Conservation (phyloP, 1,284 basidiomycete genomes). For the Sporisorium reilianum region DNA sequence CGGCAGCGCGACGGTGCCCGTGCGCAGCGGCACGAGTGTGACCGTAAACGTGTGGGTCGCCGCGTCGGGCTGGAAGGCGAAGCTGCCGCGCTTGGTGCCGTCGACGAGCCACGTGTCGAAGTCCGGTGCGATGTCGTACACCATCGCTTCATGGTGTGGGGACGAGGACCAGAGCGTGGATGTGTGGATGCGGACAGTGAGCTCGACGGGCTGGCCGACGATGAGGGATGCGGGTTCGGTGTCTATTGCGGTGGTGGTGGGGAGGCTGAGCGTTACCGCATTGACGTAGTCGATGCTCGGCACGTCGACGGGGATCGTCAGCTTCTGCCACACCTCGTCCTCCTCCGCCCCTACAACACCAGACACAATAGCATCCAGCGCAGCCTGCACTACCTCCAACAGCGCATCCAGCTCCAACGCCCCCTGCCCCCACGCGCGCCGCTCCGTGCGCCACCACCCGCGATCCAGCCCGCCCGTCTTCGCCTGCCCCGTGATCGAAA, state of each 20-base stretch:
- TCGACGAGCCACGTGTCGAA: conserved; percentile 61
- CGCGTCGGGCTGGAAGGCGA: conserved; percentile 1
- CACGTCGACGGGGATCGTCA: conserved; percentile 58
- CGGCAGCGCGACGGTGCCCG: conserved; percentile 28
- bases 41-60: conserved; percentile 20
- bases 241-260: background rate
- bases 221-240: conserved; percentile 15
- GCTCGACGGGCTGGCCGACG: conserved; percentile 43
- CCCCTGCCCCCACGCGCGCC: conserved; percentile 21
- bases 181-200: conserved; percentile 32
- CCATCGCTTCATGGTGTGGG: conserved; percentile 38
- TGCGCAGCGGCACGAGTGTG: conserved; percentile 51
- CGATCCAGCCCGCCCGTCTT: conserved; percentile 23
- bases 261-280: conserved; percentile 32
- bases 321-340: conserved; percentile 38
- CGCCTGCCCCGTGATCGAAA: conserved; percentile 36
- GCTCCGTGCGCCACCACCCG: conserved; percentile 30
- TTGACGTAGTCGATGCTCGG: conserved; percentile 50
- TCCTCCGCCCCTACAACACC: background rate
- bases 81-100: conserved; percentile 51
- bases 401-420: background rate
- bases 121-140: conserved; percentile 59
- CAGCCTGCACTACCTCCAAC: background rate
- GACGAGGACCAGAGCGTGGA: conserved; percentile 27
- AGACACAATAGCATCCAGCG: conserved; percentile 5